Evolutionary conservation across 345 rosid genomes (phyloP), one percentile per base, ranked within the genome.

Genomic region (Linum tenue): DNA sequence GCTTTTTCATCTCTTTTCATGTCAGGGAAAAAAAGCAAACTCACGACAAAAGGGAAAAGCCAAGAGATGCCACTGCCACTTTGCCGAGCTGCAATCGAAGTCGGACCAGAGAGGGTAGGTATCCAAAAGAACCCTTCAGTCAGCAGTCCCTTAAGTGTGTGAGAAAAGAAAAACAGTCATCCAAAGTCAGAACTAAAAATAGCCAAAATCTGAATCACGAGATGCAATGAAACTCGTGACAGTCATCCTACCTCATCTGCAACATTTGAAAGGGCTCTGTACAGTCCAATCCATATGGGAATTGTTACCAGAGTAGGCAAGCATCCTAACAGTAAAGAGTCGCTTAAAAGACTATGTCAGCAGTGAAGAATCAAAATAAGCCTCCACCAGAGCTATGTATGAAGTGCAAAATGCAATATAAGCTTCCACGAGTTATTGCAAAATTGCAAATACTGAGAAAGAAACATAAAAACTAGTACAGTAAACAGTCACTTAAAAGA

Each of bases 61-160:
- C 99, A 94, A 50, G 97, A 90, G 74, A 84, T 79, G 68, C 96
- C 95, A 67, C 92, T 81, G 67, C 95, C 96, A 65, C 59, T 86
- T 71, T 88, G 99, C 70, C 90, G 84, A 55, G 91, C 83, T 63
- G 95, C 96, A 67, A 85, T 73, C 43, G 97, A 84, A 14, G 97
- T 94, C 60, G 99, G 97, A 71, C 99, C 97, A 67, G 99, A 82
- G 16, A 94, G 80, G 57, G 99, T 85, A 70, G 97, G 99, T 82
- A 94, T 94, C 97, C 97, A 90, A 75, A 94, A 90, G 83, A 94
- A 94, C 63, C 99, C 97, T 86, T 94, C 98, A 3, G 96, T 80
- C 42, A 94, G 90, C 66, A 94, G 97, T 50, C 97, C 99, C 97
- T 92, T 66, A 44, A 72, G 56, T 72, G 78, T 51, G 10, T 43